A percentile compares a stretch with the other conserved stretches of the same genome.
phyloP scores from a whole-genome alignment of 768 basidiomycete genomes.

The Termitomyces sp. region DNA sequence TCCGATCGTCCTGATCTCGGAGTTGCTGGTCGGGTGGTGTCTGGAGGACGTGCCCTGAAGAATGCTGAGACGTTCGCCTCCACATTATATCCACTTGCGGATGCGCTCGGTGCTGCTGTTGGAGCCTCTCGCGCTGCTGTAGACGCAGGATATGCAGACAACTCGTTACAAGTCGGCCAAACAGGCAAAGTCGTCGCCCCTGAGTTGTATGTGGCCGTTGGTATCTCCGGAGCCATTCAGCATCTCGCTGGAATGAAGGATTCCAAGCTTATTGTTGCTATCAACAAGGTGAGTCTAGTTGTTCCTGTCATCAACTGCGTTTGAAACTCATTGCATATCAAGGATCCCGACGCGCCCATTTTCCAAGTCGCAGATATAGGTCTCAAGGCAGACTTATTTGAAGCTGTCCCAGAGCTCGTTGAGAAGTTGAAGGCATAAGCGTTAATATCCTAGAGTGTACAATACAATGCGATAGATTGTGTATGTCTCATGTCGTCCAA shows the following conservation, averaged over 20 bases:
- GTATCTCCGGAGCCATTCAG: slow-evolving; percentile 98
- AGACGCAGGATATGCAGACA: slow-evolving; percentile 97
- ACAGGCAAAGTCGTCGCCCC: slow-evolving; percentile 99
- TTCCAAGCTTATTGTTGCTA: slow-evolving; percentile 94
- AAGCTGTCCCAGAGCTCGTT: slow-evolving; percentile 86
- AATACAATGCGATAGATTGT: too few species aligned
- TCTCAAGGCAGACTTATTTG: slow-evolving; percentile 90
- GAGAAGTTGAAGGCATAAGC: slow-evolving; percentile 69
- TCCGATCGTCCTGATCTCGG: slow-evolving; percentile 93
- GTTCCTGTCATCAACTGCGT: not conserved
- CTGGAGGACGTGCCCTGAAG: slow-evolving; percentile 94
- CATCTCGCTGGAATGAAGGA: slow-evolving; percentile 99
- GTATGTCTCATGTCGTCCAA: too few species aligned
- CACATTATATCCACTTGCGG: slow-evolving; percentile 88
- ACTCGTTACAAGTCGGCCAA: slow-evolving; percentile 98
- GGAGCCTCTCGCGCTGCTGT: slow-evolving; percentile 98
- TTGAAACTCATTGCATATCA: slow-evolving; percentile 7
- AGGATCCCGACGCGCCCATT: slow-evolving; percentile 98
- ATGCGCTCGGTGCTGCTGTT: slow-evolving; percentile 90
- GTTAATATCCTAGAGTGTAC: slow-evolving; percentile 62
- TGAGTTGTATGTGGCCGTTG: slow-evolving; percentile 92
- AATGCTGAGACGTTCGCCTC: slow-evolving; percentile 88
- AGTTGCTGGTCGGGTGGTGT: slow-evolving; percentile 83
- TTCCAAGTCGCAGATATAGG: slow-evolving; percentile 98
- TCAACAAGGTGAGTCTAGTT: slow-evolving; percentile 76